Evolutionary conservation across 257 asterid genomes (phyloP).

Genomic region (Voacanga thouarsii): DNA sequence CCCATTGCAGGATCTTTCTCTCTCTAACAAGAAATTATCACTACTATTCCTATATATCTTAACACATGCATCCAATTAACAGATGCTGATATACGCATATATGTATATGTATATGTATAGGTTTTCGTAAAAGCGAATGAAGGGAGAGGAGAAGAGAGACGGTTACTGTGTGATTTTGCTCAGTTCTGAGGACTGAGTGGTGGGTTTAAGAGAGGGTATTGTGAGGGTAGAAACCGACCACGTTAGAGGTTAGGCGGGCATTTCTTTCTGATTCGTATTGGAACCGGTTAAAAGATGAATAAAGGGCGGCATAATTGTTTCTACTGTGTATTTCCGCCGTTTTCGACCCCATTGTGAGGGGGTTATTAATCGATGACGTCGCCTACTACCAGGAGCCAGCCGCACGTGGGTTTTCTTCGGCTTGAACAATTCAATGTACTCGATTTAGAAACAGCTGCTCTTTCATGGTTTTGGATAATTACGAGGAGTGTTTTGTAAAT

Average conservation of each 20-base stretch:
- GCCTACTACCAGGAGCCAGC: neutral
- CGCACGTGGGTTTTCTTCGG: too few relatives aligned
- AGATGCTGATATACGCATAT: neutral
- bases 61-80: neutral
- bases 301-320: neutral
- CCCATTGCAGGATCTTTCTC: neutral
- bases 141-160: conserved; percentile 13
- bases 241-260: conserved; percentile 49
- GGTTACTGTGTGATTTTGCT: conserved; percentile 14
- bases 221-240: conserved; percentile 71
- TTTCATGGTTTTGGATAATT: too few relatives aligned
- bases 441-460: too few relatives aligned
- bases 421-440: too few relatives aligned
- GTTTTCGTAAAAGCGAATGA: conserved; percentile 18
- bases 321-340: neutral
- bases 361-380: neutral
- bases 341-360: neutral
- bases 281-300: neutral
- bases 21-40: neutral
- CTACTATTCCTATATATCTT: neutral
- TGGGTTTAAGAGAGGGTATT: conserved; percentile 20
- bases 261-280: conserved; percentile 1
- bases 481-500: too few relatives aligned
- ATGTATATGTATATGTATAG: neutral
- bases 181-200: conserved; percentile 1